Percentiles rank a stretch among this genome's conserved stretches.
Evolutionary conservation across 169 alveolate genomes (phyloP).

Genomic region (Cyclospora cayetanensis): DNA sequence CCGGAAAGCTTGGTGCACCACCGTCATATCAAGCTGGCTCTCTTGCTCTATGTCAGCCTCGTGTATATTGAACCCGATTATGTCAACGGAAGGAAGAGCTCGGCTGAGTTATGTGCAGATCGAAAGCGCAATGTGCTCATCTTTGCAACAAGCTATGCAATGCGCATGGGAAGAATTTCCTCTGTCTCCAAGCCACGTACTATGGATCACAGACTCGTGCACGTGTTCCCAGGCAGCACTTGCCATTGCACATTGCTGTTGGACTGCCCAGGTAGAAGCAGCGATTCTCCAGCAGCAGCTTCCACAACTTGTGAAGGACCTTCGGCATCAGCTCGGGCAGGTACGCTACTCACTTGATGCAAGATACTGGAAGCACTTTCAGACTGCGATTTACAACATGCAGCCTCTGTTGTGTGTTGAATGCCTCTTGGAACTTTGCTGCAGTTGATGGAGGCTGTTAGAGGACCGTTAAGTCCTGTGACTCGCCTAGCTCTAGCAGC

Average conservation of each 20-base stretch:
- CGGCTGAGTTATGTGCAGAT: no score
- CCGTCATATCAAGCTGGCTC: neutral
- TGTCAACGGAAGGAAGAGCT: no score
- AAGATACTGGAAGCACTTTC: neutral
- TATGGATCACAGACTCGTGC: constrained; percentile 41
- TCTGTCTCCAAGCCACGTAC: constrained; percentile 29
- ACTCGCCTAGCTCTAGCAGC: constrained; percentile 82
- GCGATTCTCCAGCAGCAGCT: constrained; percentile 64
- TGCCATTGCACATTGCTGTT: constrained; percentile 62
- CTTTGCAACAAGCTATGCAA: constrained; percentile 46
- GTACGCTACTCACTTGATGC: neutral
- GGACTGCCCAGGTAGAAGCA: constrained; percentile 63
- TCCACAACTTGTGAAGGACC: constrained; percentile 61
- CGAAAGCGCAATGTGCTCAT: constrained; percentile 61
- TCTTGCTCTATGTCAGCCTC: neutral
- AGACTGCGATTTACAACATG: neutral
- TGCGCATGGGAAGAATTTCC: constrained; percentile 56
- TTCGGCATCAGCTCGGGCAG: constrained; percentile 49
- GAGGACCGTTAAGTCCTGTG: constrained; percentile 81
- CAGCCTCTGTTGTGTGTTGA: no score
- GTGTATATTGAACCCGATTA: no score
- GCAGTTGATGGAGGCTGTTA: constrained; percentile 79
- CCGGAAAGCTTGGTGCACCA: neutral
- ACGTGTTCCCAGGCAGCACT: constrained; percentile 61
- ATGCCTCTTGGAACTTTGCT: neutral